Base-by-base conservation (phyloP, 192 early-diverging fungal genomes). In the Backusella australiensis region DNA sequence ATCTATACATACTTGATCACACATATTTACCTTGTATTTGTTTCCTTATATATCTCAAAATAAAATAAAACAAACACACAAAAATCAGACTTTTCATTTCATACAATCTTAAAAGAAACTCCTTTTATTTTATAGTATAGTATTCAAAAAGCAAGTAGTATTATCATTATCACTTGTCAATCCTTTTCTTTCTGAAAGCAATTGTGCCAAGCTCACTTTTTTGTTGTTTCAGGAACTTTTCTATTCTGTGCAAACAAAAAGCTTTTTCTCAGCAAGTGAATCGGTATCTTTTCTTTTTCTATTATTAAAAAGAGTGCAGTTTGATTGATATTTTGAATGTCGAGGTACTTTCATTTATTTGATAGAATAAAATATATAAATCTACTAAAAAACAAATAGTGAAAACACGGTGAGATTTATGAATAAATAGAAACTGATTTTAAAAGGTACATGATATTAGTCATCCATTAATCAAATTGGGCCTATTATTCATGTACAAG, bases 1-100 rank as follows among this genome's bases (percentile, higher is more conserved):
- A 68, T 68, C 17, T 68, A 36, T 68, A 68, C 35, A 68, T 68
- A 68, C 19, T n/a, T 34, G 21, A 38, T 41, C 23, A 44, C 39
- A 71, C 32, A 71, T 71, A 42, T 42, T 29, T 42, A 46, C 69
- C n/a, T 71, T 29, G 21, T 36, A 71, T 29, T 36, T 71, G 23
- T n/a, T 36, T 42, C 29, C 69, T 68, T 68, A n/a, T 34, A 68
- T 34, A 32, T 34, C 35, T 34, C 19, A 35, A 36, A n/a, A 36
- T n/a, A 68, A 68, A 68, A 32, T 19, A 34, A 36, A 36, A 68
- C 0, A 35, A 35, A 36, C 34, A 68, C 6, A 68, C n/a, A 68
- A 68, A 68, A 36, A 68, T 0, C 14, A 68, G n/a, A 68, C 34
- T 68, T 49, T 49, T n/a, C 17, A 49, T 15, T 19, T 17, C 46